phyloP scores from a whole-genome alignment of 106 monocot genomes.

The Allium sativum region DNA sequence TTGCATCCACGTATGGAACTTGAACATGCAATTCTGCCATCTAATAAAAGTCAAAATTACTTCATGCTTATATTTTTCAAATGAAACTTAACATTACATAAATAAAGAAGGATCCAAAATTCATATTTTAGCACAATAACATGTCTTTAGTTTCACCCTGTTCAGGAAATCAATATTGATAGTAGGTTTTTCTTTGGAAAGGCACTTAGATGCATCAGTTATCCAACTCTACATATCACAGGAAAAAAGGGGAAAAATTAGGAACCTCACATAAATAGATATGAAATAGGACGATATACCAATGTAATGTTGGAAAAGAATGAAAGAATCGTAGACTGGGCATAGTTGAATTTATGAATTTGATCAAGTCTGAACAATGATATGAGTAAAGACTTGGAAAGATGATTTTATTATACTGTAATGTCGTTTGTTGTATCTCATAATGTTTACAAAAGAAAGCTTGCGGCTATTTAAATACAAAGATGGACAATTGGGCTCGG shows the following conservation, averaged over 20 bases:
- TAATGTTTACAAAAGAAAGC: too few species aligned
- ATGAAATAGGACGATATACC: background rate
- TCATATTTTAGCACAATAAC: slow-evolving; percentile 2
- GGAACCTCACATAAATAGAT: background rate
- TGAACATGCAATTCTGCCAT: slow-evolving; percentile 47
- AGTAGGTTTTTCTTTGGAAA: slow-evolving; percentile 23
- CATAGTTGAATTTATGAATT: too few species aligned
- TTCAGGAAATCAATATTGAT: slow-evolving; percentile 39
- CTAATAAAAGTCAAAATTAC: slow-evolving; percentile 14
- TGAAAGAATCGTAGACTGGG: background rate
- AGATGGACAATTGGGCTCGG: too few species aligned
- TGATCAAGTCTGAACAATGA: too few species aligned
- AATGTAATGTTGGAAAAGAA: background rate
- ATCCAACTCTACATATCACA: slow-evolving; percentile 35
- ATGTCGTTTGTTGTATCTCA: too few species aligned
- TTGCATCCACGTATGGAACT: slow-evolving; percentile 49
- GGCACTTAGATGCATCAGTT: slow-evolving; percentile 28
- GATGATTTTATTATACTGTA: too few species aligned
- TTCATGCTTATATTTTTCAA: background rate
- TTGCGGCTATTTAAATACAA: too few species aligned
- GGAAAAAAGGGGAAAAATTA: background rate
- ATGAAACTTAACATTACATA: background rate
- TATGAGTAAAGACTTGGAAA: too few species aligned
- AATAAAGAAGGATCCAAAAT: background rate
- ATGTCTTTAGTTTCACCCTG: slow-evolving; percentile 43